phyloP scores from a whole-genome alignment of 2,329 filamentous ascomycete species.

The Aspergillus udagawae region DNA sequence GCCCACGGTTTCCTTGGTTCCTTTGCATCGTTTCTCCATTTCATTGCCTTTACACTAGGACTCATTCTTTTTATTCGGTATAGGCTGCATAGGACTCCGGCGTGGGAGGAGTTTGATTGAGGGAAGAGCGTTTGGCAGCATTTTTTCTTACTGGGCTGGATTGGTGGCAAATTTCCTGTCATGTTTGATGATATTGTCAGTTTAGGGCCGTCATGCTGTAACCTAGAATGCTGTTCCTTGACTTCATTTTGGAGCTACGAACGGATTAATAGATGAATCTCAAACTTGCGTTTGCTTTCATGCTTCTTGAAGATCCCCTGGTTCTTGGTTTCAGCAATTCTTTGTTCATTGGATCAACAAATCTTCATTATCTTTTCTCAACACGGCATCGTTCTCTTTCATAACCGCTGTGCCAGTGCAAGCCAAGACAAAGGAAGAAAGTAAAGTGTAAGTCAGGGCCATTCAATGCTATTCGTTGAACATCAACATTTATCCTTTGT shows the following conservation, averaged over 20 bases:
- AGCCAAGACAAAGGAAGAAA: not conserved
- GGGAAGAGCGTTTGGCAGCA: constrained; percentile 18
- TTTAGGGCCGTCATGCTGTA: not conserved
- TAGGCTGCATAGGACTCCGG: constrained; percentile 16
- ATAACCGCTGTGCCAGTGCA: not conserved
- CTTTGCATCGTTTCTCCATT: constrained; percentile 1
- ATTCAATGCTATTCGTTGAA: not conserved
- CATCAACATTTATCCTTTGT: not conserved
- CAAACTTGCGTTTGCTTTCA: not conserved
- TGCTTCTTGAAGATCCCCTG: constrained; percentile 3
- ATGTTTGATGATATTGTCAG: not conserved
- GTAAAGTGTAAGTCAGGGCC: not conserved
- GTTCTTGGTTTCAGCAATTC: constrained; percentile 4
- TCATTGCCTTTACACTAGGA: constrained; percentile 7
- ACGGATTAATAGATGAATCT: not conserved
- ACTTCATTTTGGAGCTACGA: not conserved
- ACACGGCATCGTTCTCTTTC: not conserved
- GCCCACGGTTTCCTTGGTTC: constrained; percentile 6
- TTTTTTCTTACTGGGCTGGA: constrained; percentile 12
- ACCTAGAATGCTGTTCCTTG: not conserved
- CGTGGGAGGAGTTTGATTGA: constrained; percentile 20
- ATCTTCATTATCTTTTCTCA: not conserved
- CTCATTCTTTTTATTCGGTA: constrained; percentile 10
- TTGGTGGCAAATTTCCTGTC: not conserved
- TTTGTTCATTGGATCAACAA: constrained; percentile 1